Percentiles rank a stretch among this genome's conserved stretches.
Conservation (phyloP, 23 red algal genomes). For the Cyanidiococcus yangmingshanensis region DNA sequence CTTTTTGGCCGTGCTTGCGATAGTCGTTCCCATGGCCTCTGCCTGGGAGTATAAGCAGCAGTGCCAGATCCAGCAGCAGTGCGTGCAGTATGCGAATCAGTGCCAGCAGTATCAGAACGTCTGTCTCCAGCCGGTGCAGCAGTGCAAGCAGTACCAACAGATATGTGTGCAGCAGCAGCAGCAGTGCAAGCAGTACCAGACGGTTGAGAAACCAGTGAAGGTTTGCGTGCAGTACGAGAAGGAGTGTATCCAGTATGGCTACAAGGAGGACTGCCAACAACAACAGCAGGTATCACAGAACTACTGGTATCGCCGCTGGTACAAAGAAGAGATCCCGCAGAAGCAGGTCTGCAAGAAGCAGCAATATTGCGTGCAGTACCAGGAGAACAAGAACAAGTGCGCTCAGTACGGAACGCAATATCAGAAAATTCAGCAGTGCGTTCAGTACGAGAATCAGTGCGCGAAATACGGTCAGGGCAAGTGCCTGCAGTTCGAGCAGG, state of each 20-base stretch:
- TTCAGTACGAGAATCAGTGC: conserved; percentile 10
- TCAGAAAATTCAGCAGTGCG: conserved; percentile 10
- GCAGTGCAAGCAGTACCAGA: conserved; percentile 11
- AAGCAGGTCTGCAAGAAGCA: background rate
- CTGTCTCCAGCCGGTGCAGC: background rate
- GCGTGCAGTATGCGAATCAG: conserved; percentile 5
- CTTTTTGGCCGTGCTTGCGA: background rate
- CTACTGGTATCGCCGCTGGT: conserved; percentile 20
- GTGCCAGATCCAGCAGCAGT: background rate
- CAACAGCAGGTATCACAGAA: background rate
- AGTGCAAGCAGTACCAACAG: conserved; percentile 13
- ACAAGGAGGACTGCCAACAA: conserved; percentile 7
- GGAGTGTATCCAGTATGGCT: conserved; percentile 1
- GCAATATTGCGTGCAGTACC: conserved; percentile 7
- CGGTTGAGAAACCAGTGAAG: background rate
- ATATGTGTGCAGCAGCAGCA: conserved; percentile 16
- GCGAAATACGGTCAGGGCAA: background rate
- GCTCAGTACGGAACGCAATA: background rate
- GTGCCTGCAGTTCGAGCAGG: conserved; percentile 6
- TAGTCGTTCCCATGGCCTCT: background rate
- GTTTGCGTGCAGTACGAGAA: conserved; percentile 8
- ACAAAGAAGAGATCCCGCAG: background rate
- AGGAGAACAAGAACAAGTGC: conserved; percentile 22
- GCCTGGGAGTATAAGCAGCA: conserved; percentile 3
- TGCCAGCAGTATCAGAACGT: conserved; percentile 3